Evolutionary conservation across 148 eudicot genomes (phyloP).

Genomic region (Pharnaceum exiguum): DNA sequence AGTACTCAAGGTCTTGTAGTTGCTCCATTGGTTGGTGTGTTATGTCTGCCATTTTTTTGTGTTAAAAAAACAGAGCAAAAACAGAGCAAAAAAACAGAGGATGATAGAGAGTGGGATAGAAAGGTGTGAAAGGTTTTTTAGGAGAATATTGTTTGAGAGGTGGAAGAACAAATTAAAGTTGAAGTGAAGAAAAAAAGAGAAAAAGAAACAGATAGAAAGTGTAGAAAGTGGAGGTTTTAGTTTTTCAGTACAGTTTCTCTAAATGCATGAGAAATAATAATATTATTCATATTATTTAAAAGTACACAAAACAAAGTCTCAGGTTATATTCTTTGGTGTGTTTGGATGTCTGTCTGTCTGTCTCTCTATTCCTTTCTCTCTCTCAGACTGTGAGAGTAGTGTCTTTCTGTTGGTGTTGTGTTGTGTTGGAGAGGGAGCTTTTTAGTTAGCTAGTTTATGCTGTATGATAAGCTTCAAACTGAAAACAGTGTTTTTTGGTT

Average conservation of each 20-base stretch:
- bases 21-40: slow-evolving; percentile 93
- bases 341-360: neutral
- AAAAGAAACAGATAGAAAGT: neutral
- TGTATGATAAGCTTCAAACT: too few species aligned
- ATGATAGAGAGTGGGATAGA: slow-evolving; percentile 8
- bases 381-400: too few species aligned
- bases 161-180: slow-evolving; percentile 22
- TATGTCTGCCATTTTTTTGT: slow-evolving; percentile 75
- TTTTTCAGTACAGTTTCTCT: neutral
- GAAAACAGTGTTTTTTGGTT: too few species aligned
- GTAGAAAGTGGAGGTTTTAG: slow-evolving; percentile 18
- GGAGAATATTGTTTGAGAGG: neutral
- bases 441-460: too few species aligned
- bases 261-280: neutral
- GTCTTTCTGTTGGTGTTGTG: too few species aligned
- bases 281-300: neutral
- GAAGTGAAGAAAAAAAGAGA: neutral
- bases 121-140: neutral
- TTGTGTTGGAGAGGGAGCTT: too few species aligned
- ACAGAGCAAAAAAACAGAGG: slow-evolving; percentile 5
- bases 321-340: too few species aligned
- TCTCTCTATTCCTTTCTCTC: neutral
- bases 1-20: slow-evolving; percentile 98
- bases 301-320: slow-evolving; percentile 2
- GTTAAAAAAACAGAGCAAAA: slow-evolving; percentile 5